Evolutionary conservation across 371 early-diverging fungal species (phyloP), one percentile per base, ranked within the genome.

Genomic region (Actinomortierella wolfii): DNA sequence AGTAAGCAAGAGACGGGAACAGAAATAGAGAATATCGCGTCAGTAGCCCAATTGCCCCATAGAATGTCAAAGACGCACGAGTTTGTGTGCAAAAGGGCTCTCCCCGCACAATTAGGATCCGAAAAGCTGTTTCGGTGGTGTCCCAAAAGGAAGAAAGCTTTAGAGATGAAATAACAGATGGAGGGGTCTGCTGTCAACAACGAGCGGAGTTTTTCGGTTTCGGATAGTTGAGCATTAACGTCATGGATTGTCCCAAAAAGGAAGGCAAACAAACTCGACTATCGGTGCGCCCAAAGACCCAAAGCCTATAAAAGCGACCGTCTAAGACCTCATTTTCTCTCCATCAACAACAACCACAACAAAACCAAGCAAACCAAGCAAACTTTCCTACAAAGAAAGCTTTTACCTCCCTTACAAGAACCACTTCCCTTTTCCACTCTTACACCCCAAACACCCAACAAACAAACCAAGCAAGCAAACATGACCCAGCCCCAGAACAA

Each of bases 371-470:
- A 8, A 52, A 2, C 52, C 20, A 17, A 34, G 20, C 52, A 3
- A 52, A 51, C 4, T 21, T 28, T 9, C 21, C 17, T 28, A 34
- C n/a, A n/a, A n/a, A n/a, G n/a, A 50, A 17, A 21, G 4, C 28
- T 29, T 45, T 5, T 5, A 18, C 8, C 28, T 13, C 18, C 34
- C 34, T 34, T 24, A n/a, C 54, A 9, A 45, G 5, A 40, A 25
- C 6, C 7, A 14, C 51, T 7, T 5, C 45, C 18, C 14, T 42
- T n/a, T n/a, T 8, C 11, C 6, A 9, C 24, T 21, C 51, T n/a
- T n/a, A 59, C 54, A 0, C 68, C 64, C 0, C 61, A 64, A 20
- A 57, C 64, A 8, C 55, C 59, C 24, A 68, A 51, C 51, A 54
- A 63, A 0, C 64, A 57, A 15, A 63, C 56, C 49, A 51, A 63